Conservation (phyloP, 2,329 filamentous ascomycete genomes). For the Cladophialophora yegresii region DNA sequence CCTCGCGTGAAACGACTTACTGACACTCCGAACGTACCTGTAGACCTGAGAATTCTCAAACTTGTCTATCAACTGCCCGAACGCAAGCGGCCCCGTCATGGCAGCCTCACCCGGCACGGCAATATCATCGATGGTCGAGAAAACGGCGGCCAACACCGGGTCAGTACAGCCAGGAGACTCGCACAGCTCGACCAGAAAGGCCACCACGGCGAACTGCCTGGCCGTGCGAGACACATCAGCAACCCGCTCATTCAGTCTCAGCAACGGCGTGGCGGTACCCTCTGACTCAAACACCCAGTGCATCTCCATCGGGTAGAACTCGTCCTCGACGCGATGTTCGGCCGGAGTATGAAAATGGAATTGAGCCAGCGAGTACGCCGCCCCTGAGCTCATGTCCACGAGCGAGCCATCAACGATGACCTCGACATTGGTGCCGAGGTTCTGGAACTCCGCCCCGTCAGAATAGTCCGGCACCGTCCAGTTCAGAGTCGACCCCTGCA, state of each 20-base stretch:
- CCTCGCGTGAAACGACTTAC: background rate
- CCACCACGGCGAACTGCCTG: constrained; percentile 2
- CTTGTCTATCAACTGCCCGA: constrained; percentile 1
- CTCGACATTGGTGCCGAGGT: constrained; percentile 5
- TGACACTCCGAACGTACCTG: background rate
- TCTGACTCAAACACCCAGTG: constrained; percentile 7
- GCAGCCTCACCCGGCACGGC: background rate
- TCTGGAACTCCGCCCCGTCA: background rate
- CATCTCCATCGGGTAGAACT: constrained; percentile 10
- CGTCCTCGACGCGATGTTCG: background rate
- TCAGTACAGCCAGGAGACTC: background rate
- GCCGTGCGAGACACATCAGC: background rate
- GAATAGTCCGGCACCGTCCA: constrained; percentile 2
- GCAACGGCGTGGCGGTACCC: background rate
- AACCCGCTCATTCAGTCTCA: background rate
- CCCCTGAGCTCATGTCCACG: background rate
- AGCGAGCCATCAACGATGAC: constrained; percentile 4
- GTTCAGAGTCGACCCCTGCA: background rate
- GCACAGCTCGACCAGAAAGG: constrained; percentile 8
- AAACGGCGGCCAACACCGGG: background rate
- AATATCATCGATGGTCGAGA: background rate
- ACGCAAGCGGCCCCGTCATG: background rate
- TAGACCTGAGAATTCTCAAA: constrained; percentile 1
- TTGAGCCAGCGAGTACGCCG: background rate
- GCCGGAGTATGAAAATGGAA: constrained; percentile 5